Evolutionary conservation across 495 filamentous ascomycete species (phyloP).

Genomic region (Neurospora sp.): DNA sequence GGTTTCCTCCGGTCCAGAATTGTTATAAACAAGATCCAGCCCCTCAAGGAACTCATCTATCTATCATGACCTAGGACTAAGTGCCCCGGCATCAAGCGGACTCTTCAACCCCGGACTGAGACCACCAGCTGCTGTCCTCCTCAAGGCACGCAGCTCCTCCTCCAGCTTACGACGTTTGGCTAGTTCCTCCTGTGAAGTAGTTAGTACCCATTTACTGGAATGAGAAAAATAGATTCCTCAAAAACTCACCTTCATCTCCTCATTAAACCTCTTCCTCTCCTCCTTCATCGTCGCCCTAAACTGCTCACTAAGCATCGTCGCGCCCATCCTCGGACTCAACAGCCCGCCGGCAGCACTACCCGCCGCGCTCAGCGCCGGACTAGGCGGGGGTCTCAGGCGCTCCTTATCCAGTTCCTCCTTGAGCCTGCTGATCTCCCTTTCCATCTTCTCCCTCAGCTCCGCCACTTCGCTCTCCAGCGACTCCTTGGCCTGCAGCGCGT

Average conservation of each 20-base stretch:
- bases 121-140: constrained; percentile 13
- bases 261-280: constrained; percentile 42
- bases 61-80: constrained; percentile 10
- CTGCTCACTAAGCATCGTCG: constrained; percentile 29
- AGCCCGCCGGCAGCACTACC: neutral
- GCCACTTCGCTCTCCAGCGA: constrained; percentile 30
- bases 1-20: neutral
- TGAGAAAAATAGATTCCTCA: neutral
- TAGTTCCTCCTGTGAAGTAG: constrained; percentile 34
- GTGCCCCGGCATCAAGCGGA: constrained; percentile 11
- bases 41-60: neutral
- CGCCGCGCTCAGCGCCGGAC: constrained; percentile 2
- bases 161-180: constrained; percentile 34
- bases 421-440: constrained; percentile 23
- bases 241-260: constrained; percentile 36
- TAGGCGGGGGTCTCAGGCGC: constrained; percentile 23
- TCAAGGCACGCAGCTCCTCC: constrained; percentile 33
- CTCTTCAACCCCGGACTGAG: constrained; percentile 14
- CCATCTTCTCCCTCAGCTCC: constrained; percentile 21
- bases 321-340: constrained; percentile 13
- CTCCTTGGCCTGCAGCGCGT: constrained; percentile 17
- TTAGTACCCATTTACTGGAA: neutral
- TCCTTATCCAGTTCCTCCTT: constrained; percentile 38
- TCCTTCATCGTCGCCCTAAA: constrained; percentile 36
- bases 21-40: neutral